Evolutionary conservation across 2,329 filamentous ascomycete species (phyloP).

Genomic region (Pezicula neosporulosa): DNA sequence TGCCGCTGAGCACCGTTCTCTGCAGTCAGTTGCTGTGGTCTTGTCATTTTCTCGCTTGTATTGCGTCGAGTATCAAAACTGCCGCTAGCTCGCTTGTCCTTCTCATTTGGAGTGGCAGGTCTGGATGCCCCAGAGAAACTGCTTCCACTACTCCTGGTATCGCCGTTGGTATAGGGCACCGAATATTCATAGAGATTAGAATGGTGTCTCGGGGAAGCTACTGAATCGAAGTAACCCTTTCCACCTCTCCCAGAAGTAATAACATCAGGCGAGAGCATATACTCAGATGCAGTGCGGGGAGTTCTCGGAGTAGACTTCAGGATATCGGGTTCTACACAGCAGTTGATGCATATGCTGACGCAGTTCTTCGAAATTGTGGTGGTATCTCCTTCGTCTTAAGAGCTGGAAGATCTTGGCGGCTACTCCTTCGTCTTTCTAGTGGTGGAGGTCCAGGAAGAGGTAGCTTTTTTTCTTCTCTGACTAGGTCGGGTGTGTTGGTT

Average conservation of each 20-base stretch:
- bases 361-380: constrained; percentile 25
- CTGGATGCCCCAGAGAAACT: constrained; percentile 9
- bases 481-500: neutral
- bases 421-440: constrained; percentile 19
- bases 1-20: constrained; percentile 14
- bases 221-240: constrained; percentile 16
- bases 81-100: constrained; percentile 11
- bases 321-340: constrained; percentile 12
- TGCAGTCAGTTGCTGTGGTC: constrained; percentile 19
- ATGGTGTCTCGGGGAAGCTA: constrained; percentile 32
- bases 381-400: constrained; percentile 29
- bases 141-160: constrained; percentile 23
- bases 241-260: constrained; percentile 16
- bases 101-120: constrained; percentile 17
- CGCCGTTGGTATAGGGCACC: constrained; percentile 16
- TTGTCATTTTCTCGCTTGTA: constrained; percentile 19
- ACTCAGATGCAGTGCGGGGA: constrained; percentile 31
- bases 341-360: constrained; percentile 19
- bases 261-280: constrained; percentile 44
- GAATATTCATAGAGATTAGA: constrained; percentile 26
- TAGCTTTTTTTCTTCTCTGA: neutral
- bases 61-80: constrained; percentile 14
- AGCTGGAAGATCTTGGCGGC: constrained; percentile 27
- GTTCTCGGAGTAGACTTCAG: constrained; percentile 35
- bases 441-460: neutral